Conservation (phyloP, 768 basidiomycete species). For the Pleurotus eryngii region DNA sequence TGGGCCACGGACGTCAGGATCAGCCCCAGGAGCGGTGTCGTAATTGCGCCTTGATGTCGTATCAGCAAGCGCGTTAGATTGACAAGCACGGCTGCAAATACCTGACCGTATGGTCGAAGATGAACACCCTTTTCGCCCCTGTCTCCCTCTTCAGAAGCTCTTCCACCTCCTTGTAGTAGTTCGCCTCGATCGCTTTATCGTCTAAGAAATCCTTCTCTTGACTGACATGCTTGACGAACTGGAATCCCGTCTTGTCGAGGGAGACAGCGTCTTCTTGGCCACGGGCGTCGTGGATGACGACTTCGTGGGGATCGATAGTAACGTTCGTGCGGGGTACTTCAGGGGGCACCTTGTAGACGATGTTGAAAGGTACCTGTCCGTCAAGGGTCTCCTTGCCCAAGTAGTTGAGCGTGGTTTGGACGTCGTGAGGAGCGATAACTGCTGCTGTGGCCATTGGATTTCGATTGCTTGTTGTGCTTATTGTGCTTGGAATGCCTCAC, state of each 20-base stretch:
- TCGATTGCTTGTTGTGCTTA: no score
- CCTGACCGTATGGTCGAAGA: conserved; percentile 36
- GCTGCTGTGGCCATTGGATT: conserved; percentile 6
- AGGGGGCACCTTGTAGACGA: conserved; percentile 10
- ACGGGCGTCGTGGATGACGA: conserved; percentile 28
- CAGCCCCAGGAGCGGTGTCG: neutral
- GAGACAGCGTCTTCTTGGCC: conserved; percentile 27
- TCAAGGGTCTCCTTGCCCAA: conserved; percentile 2
- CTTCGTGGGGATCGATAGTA: conserved; percentile 11
- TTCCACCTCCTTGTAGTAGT: conserved; percentile 37
- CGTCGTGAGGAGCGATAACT: conserved; percentile 7
- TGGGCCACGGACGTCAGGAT: neutral
- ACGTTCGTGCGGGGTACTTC: conserved; percentile 19
- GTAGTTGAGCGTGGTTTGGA: conserved; percentile 6
- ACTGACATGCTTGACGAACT: conserved; percentile 21
- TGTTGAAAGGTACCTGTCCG: conserved; percentile 13
- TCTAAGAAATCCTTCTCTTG: conserved; percentile 28
- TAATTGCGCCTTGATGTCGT: neutral
- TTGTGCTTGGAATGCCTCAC: no score
- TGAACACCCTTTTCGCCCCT: conserved; percentile 32
- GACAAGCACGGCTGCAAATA: neutral
- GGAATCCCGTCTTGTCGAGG: conserved; percentile 34
- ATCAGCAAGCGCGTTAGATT: neutral
- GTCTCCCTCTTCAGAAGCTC: conserved; percentile 35
- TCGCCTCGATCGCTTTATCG: conserved; percentile 29